Evolutionary conservation across 2,329 filamentous ascomycete genomes (phyloP).

Genomic region (Pezicula rhizophila): DNA sequence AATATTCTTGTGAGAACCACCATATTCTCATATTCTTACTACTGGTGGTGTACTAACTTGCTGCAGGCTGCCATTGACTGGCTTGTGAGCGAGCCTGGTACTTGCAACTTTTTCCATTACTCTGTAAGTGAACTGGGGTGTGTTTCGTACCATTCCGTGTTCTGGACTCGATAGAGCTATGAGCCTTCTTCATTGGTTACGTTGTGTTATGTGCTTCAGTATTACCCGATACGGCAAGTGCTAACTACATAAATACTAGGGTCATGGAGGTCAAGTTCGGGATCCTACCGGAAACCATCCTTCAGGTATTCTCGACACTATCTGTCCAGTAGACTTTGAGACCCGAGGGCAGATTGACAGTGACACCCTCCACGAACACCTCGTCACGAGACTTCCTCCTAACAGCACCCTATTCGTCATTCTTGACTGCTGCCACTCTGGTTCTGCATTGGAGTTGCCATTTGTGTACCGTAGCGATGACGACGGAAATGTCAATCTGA

Average conservation of each 20-base stretch:
- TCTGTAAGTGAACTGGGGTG: slow-evolving; percentile 27
- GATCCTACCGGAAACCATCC: slow-evolving; percentile 35
- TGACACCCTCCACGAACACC: slow-evolving; percentile 42
- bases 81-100: slow-evolving; percentile 47
- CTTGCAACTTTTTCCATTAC: slow-evolving; percentile 50
- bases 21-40: neutral
- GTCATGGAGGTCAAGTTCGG: slow-evolving; percentile 49
- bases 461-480: slow-evolving; percentile 51
- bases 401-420: slow-evolving; percentile 47
- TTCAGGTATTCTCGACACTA: slow-evolving; percentile 41
- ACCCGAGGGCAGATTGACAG: slow-evolving; percentile 47
- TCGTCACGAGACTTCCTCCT: slow-evolving; percentile 45
- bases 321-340: slow-evolving; percentile 48
- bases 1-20: slow-evolving; percentile 26
- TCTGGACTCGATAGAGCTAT: too few relatives aligned
- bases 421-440: slow-evolving; percentile 57
- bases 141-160: too few relatives aligned
- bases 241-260: too few relatives aligned
- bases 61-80: slow-evolving; percentile 46
- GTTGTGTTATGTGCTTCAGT: too few relatives aligned
- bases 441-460: slow-evolving; percentile 52
- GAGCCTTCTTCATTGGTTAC: too few relatives aligned
- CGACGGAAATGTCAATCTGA: slow-evolving; percentile 47
- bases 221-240: too few relatives aligned
- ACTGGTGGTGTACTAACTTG: slow-evolving; percentile 16